A percentile compares a stretch with the other conserved stretches of the same genome.
Conservation (phyloP, 352 stramenopile genomes). For the Blastocystis hominis region DNA sequence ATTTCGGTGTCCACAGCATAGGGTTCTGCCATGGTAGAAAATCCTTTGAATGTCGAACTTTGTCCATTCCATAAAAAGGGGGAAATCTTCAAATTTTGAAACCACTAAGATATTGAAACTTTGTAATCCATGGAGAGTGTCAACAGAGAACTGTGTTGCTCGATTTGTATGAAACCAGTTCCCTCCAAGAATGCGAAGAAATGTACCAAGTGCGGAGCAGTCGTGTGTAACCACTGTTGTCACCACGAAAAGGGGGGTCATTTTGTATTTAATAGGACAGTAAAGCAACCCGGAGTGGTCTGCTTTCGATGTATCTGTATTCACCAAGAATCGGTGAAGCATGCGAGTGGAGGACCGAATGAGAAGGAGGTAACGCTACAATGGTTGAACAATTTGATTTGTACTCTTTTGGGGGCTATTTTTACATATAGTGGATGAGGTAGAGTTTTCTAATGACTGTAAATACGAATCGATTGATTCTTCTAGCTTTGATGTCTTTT, state of each 20-base stretch:
- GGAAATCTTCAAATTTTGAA: not conserved
- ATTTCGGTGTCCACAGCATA: not conserved
- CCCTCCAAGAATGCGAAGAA: not conserved
- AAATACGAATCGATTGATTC: not conserved
- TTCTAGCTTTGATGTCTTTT: not conserved
- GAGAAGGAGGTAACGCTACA: not conserved
- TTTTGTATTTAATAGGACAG: not conserved
- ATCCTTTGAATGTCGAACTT: not conserved
- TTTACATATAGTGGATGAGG: not conserved
- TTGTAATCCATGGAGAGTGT: not conserved
- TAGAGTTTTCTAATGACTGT: not conserved
- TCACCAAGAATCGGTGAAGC: not conserved
- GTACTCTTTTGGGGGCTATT: not conserved
- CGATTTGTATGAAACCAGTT: not conserved
- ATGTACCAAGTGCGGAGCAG: not conserved
- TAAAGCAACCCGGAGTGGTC: not conserved
- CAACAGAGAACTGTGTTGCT: not conserved
- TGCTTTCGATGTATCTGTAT: slow-evolving; percentile 23
- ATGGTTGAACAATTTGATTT: not conserved
- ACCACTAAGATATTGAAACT: not conserved
- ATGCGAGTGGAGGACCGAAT: not conserved
- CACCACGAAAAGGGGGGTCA: not conserved
- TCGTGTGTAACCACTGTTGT: slow-evolving; percentile 27
- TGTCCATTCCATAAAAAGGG: not conserved
- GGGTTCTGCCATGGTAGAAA: not conserved